Evolutionary conservation across 441 rosid species (phyloP), one percentile per base, ranked within the genome.

Genomic region (Gossypium laxum): DNA sequence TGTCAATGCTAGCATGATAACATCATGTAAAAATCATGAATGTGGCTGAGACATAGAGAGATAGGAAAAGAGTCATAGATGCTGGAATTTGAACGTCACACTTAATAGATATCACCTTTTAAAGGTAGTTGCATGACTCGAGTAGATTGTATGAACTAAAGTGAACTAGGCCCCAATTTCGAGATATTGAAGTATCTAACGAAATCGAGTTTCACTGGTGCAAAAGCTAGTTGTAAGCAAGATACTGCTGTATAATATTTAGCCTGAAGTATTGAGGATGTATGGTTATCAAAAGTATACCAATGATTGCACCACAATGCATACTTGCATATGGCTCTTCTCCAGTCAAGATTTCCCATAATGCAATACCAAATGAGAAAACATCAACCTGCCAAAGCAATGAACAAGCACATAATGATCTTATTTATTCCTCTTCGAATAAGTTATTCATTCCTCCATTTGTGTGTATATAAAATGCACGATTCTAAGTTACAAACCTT

Each of bases 241-340:
- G 24, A 52, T 55, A 30, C 14, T 56, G 52, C 0, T 30, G 48
- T 15, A n/a, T 2, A 50, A 34, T 19, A 38, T 63, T 34, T 38
- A 54, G 51, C 17, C 64, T 38, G 15, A 52, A 52, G 14, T 30
- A 2, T 67, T 15, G 45, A 28, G 18, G 51, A 6, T 52, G 12
- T 18, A 52, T 15, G 2, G 45, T 30, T 52, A 32, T 52, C 5
- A 52, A 45, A 51, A 61, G 65, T 74, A 61, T 82, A 91, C 97
- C 98, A 12, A 93, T 93, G 34, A 93, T 89, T 70, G 92, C 88
- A 58, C 97, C 98, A 24, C 97, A 93, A 74, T 93, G 98, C 88
- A 93, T 82, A 79, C 87, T 86, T 21, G 92, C 96, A 19, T 91
- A 93, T 11, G 97, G 98, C 76, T 93, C 98, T 79, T 88, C 89